Base-by-base conservation (phyloP, 306 rosid genomes). In the Vachellia pachyceras region DNA sequence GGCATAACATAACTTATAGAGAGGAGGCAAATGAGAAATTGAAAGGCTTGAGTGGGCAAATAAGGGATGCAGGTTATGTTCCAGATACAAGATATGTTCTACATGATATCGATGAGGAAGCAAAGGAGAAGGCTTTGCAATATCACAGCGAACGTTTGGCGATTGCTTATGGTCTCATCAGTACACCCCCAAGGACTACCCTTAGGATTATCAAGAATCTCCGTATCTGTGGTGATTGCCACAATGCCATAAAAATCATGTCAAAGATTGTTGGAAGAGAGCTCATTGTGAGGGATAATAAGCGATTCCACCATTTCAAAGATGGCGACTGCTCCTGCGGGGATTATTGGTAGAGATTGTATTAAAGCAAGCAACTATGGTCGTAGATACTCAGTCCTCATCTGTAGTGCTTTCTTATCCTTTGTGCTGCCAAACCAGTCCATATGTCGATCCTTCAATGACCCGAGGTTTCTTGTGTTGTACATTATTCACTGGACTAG, bases 111-210 rank as follows among this genome's bases (percentile, higher is more conserved):
- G 97, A 91, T 68, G 90, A 95, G 81, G 97, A 91, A 74, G 97
- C 94, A 39, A 95, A 95, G 77, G 94, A 91, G 88, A 93, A 89
- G 86, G 99, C 99, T 7, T 86, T 93, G 90, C 97, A 88, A 61
- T 93, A 95, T 82, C 99, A 93, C 22, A 95, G 97, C 2, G 97
- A 95, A 81, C 94, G 97, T 29, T 82, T 95, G 79, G 99, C 99
- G 0, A 91, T 95, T 82, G 97, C 97, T 76, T 95, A 93, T 45
- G 99, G 99, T 73, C 90, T 95, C 83, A 95, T 95, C 72, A 91
- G 99, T 84, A 95, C 99, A 66, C 99, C 97, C 0, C 92, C 99
- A 0, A 90, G 99, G 88, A 92, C 97, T 25, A 93, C 97, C n/a
- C 90, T 95, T 39, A 89, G 99, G 85, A 95, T 95, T 72, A 95